Percentiles rank a stretch among this genome's conserved stretches.
These are phyloP conservation scores for Prunella vulgaris DNA, from an alignment of 257 asterid genomes.

Conservation along the genomic window DNA sequence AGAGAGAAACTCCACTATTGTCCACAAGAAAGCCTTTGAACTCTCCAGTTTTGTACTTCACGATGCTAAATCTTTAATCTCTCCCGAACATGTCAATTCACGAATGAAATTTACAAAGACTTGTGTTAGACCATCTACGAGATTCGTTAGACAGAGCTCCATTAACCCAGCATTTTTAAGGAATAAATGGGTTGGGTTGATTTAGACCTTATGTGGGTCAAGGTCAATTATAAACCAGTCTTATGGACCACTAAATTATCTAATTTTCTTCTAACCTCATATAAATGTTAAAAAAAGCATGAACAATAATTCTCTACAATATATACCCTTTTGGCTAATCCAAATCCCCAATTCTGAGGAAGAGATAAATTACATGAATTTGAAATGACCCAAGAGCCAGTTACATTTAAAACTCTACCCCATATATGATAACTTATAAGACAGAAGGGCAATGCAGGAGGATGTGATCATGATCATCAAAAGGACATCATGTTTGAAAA, in stretches of 20 bases:
- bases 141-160: too few species aligned
- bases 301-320: too few species aligned
- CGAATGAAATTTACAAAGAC: background rate
- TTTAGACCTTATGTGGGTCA: too few species aligned
- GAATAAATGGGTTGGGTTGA: too few species aligned
- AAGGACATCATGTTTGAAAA: background rate
- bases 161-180: too few species aligned
- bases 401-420: background rate
- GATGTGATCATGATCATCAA: background rate
- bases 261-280: too few species aligned
- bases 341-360: background rate
- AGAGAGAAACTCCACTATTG: background rate
- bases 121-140: too few species aligned
- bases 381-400: background rate
- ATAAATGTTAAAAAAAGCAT: too few species aligned
- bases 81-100: background rate
- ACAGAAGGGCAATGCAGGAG: background rate
- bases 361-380: too few species aligned
- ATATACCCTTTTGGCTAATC: background rate
- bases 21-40: background rate
- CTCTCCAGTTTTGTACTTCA: background rate
- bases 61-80: background rate
- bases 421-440: background rate
- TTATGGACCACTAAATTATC: too few species aligned
- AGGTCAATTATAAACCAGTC: too few species aligned